Evolutionary conservation across 78 protist species (phyloP).

Genomic region (Mastigamoeba balamuthi): DNA sequence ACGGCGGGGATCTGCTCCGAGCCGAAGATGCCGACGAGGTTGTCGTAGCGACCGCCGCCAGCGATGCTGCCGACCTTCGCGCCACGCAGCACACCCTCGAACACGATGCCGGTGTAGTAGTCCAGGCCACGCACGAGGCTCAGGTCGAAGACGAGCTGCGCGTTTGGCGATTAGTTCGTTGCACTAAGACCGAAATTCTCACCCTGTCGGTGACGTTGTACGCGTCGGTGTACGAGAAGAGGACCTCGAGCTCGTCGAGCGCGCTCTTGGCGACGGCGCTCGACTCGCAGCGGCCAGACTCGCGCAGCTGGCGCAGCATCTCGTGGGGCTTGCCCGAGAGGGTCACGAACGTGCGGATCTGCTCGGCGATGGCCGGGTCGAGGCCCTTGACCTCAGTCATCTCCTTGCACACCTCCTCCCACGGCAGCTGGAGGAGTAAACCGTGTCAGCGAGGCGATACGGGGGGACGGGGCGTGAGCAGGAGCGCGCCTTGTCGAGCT

Average conservation of each 20-base stretch:
- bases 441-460: neutral
- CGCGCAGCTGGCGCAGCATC: constrained; percentile 14
- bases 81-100: constrained; percentile 68
- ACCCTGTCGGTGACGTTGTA: constrained; percentile 13
- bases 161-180: no score
- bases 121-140: constrained; percentile 87
- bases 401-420: constrained; percentile 77
- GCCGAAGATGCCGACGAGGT: constrained; percentile 77
- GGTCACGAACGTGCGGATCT: constrained; percentile 47
- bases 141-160: constrained; percentile 53
- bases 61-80: constrained; percentile 72
- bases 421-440: constrained; percentile 19
- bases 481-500: constrained; percentile 72
- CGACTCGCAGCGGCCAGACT: neutral
- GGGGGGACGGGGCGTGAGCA: neutral
- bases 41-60: constrained; percentile 94
- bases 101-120: constrained; percentile 91
- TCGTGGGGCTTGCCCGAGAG: constrained; percentile 30
- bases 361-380: constrained; percentile 53
- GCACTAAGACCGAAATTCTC: neutral
- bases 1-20: constrained; percentile 74
- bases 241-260: constrained; percentile 23
- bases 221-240: constrained; percentile 37
- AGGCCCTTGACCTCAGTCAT: constrained; percentile 76
- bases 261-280: constrained; percentile 37